Base-by-base conservation (phyloP, 1,139 yeast genomes). In the Tardiomyces blankii region DNA sequence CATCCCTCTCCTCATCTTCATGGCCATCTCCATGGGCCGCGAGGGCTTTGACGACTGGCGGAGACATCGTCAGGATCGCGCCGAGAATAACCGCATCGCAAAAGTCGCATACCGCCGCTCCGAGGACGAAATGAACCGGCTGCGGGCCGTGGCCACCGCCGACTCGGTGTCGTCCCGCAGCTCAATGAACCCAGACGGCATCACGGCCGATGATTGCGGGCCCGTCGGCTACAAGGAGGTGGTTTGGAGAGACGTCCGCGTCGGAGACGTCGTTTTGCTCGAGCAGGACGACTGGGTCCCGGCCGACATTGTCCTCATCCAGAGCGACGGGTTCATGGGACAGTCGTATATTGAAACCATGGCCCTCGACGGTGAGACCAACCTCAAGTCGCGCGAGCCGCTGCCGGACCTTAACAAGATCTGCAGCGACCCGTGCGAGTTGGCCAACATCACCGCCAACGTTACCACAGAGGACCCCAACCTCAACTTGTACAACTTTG, bases 331-430 rank as follows among this genome's bases (percentile, higher is more conserved):
- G 12, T 77, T 76, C 35, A 76, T 78, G 48, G 84, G 82, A 47
- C 85, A 82, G 53, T 82, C 94, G 1, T 86, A 78, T 55, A 80
- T 89, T 21, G 99, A 91, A 63, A 91, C 99, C 0, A 89, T 91
- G 91, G 98, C 96, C 0, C 70, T 91, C 42, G 98, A 91, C 64
- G 99, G 99, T 44, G 98, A 91, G 64, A 91, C 97, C 0, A 89
- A 88, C 58, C 69, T 91, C 51, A 91, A 91, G 62, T 73, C 85
- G 5, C 80, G 78, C 55, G 67, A 68, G 21, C 86, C 96, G 0
- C 82, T 82, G 50, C 69, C 74, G 1, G 85, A 81, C 48, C 44
- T 47, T 18, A 52, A 51, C 19, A 40, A 18, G 23, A 18, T 45
- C 18, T 41, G 52, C 86, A 6, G 71, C 80, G 69, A 72, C 7